Percentiles rank a stretch among this genome's conserved stretches.
phyloP scores from a whole-genome alignment of 192 early-diverging fungal genomes.

The Podila verticillata region DNA sequence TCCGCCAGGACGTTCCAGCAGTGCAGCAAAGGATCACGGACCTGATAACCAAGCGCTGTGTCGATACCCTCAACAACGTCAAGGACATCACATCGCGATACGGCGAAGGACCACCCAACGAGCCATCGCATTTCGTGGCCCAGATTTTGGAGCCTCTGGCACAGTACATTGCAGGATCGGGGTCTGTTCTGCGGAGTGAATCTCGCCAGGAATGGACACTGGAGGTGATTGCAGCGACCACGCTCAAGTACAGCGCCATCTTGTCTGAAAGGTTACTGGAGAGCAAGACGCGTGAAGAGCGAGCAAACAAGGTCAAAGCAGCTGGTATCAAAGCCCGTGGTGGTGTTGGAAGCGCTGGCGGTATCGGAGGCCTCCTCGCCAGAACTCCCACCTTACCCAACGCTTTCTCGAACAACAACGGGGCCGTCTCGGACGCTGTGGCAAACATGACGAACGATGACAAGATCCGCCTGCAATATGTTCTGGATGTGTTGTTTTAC shows the following conservation, averaged over 20 bases:
- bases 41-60: constrained; percentile 58
- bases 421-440: constrained; percentile 5
- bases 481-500: constrained; percentile 61
- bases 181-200: constrained; percentile 27
- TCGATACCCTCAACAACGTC: constrained; percentile 52
- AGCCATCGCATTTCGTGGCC: constrained; percentile 62
- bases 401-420: constrained; percentile 8
- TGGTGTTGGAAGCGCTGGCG: background rate
- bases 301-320: constrained; percentile 5
- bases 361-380: background rate
- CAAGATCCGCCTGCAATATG: constrained; percentile 64
- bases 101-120: constrained; percentile 53
- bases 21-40: constrained; percentile 49
- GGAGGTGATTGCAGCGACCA: constrained; percentile 53
- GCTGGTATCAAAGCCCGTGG: constrained; percentile 10
- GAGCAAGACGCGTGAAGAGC: constrained; percentile 22
- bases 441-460: constrained; percentile 61
- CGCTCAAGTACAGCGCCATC: constrained; percentile 37
- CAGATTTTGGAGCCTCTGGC: constrained; percentile 57
- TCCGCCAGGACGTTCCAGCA: constrained; percentile 48
- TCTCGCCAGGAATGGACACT: constrained; percentile 30
- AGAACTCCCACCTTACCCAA: constrained; percentile 1
- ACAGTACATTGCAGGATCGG: constrained; percentile 37
- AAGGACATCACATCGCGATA: constrained; percentile 51
- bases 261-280: constrained; percentile 51